Conservation (phyloP, 1,284 basidiomycete species). For the Macrocybe sp. region DNA sequence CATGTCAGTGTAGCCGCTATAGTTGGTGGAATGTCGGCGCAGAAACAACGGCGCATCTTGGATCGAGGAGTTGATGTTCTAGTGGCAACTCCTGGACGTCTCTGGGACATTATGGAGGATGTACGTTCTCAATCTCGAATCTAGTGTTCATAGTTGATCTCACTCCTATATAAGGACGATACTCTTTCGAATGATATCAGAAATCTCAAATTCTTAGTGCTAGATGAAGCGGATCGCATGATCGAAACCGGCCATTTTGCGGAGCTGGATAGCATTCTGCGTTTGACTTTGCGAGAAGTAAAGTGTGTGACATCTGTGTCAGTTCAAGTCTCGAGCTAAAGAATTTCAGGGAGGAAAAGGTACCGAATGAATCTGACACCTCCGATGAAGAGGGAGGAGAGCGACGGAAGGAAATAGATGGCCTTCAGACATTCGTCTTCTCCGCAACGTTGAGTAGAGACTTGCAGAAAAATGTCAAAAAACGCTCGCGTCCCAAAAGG, state of each 20-base stretch:
- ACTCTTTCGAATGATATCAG: slow-evolving; percentile 62
- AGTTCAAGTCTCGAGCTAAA: neutral
- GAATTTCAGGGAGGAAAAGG: slow-evolving; percentile 31
- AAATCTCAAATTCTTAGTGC: slow-evolving; percentile 75
- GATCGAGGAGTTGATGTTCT: slow-evolving; percentile 85
- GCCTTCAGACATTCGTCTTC: slow-evolving; percentile 94
- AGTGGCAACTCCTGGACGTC: slow-evolving; percentile 93
- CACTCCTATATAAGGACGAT: slow-evolving; percentile 52
- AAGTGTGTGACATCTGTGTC: slow-evolving; percentile 21
- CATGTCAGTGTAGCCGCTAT: slow-evolving; percentile 84
- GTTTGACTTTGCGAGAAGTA: slow-evolving; percentile 70
- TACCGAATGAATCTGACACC: slow-evolving; percentile 22
- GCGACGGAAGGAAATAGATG: slow-evolving; percentile 31
- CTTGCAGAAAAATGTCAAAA: slow-evolving; percentile 85
- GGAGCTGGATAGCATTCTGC: slow-evolving; percentile 91
- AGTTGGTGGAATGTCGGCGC: slow-evolving; percentile 92
- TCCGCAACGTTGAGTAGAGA: slow-evolving; percentile 96
- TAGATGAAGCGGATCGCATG: slow-evolving; percentile 99
- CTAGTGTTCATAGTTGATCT: slow-evolving; percentile 1
- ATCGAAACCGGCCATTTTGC: slow-evolving; percentile 96
- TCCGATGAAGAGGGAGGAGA: slow-evolving; percentile 24
- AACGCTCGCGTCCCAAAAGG: slow-evolving; percentile 39
- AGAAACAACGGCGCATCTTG: slow-evolving; percentile 90
- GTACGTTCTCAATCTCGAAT: slow-evolving; percentile 29
- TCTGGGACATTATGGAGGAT: slow-evolving; percentile 93